A percentile compares a stretch with the other conserved stretches of the same genome.
These are phyloP conservation scores for Trifolium pratense DNA, from an alignment of 306 rosid species.

Conservation along the genomic window DNA sequence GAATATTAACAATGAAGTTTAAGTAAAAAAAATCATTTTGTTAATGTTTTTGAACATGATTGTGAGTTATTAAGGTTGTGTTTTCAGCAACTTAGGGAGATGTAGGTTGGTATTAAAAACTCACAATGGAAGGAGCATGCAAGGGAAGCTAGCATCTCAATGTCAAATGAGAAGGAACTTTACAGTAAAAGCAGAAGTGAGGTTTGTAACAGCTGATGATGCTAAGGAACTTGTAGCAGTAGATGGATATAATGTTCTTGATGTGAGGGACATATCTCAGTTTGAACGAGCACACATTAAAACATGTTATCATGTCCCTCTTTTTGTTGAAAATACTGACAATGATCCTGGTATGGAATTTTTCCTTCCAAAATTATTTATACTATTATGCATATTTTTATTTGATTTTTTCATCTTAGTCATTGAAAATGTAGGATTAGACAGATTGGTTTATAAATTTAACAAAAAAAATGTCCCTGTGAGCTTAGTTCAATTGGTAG, in stretches of 20 bases:
- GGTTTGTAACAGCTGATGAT: constrained; percentile 73
- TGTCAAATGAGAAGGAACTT: constrained; percentile 35
- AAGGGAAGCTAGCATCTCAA: constrained; percentile 32
- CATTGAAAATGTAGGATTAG: background rate
- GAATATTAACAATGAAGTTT: background rate
- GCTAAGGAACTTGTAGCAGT: constrained; percentile 72
- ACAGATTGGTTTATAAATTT: background rate
- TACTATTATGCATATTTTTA: too few relatives aligned
- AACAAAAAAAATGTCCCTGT: too few relatives aligned
- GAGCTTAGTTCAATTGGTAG: too few relatives aligned
- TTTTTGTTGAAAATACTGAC: constrained; percentile 84
- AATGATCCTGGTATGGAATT: constrained; percentile 66
- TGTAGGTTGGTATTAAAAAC: constrained; percentile 63
- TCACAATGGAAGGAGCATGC: constrained; percentile 57
- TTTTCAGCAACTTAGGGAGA: constrained; percentile 71
- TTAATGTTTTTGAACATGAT: constrained; percentile 37
- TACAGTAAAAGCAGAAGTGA: constrained; percentile 71
- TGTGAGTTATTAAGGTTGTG: constrained; percentile 53
- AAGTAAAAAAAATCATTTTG: background rate
- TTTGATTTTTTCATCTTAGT: background rate
- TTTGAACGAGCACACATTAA: constrained; percentile 83
- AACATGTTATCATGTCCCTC: constrained; percentile 84
- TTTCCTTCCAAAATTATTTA: constrained; percentile 5
- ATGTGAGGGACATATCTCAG: constrained; percentile 80
- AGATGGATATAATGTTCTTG: constrained; percentile 74